These are phyloP conservation scores for Cercospora brassicicola DNA, from an alignment of 2,329 filamentous ascomycete genomes.

Conservation along the genomic window DNA sequence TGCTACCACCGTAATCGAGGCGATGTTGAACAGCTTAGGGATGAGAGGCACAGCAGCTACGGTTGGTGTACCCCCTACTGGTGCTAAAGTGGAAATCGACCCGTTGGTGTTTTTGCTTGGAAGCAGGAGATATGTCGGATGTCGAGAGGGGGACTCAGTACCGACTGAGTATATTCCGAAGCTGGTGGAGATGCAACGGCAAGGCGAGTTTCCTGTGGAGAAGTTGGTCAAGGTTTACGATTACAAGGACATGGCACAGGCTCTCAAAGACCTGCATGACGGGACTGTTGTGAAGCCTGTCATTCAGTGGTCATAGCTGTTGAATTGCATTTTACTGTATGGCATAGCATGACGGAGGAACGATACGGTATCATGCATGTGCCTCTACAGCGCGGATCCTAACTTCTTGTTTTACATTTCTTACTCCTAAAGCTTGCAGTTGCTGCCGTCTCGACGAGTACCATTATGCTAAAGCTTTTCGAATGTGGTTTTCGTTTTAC, in stretches of 20 bases:
- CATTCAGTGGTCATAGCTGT: not conserved
- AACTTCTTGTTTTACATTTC: not conserved
- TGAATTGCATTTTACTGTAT: no score
- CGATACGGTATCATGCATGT: not conserved
- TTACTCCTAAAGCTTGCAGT: not conserved
- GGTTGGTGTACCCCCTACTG: constrained; percentile 16
- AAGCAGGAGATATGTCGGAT: not conserved
- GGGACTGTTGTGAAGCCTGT: not conserved
- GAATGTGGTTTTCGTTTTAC: constrained; percentile 30
- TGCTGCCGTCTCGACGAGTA: not conserved
- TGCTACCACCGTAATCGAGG: constrained; percentile 22
- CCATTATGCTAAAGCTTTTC: constrained; percentile 20
- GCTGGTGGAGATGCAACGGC: not conserved
- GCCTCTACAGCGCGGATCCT: not conserved
- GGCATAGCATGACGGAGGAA: not conserved
- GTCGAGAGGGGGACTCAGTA: not conserved
- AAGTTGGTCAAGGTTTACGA: not conserved
- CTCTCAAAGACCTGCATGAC: not conserved
- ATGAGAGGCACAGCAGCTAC: constrained; percentile 27
- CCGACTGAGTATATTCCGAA: not conserved
- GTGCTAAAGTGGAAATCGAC: not conserved
- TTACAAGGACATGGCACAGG: not conserved
- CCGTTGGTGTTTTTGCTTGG: not conserved
- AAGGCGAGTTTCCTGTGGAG: not conserved
- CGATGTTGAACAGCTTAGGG: constrained; percentile 19